Evolutionary conservation across 768 basidiomycete species (phyloP).

Genomic region (Russula ochroleuca): DNA sequence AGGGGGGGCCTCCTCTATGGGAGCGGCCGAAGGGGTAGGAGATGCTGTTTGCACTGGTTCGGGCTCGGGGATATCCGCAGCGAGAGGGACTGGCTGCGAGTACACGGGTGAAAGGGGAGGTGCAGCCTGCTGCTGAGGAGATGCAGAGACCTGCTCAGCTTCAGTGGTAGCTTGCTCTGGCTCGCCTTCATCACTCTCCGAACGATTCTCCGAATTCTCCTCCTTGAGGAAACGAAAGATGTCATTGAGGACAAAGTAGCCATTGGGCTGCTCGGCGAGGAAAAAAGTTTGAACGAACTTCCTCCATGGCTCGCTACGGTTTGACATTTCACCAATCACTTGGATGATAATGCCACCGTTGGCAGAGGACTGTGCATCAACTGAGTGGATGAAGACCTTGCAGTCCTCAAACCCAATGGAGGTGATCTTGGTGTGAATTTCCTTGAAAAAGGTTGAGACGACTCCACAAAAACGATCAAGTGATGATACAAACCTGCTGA

Average conservation of each 20-base stretch:
- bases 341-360: slow-evolving; percentile 97
- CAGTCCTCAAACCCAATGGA: slow-evolving; percentile 92
- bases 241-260: slow-evolving; percentile 99
- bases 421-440: slow-evolving; percentile 95
- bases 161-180: slow-evolving; percentile 28
- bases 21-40: slow-evolving; percentile 41
- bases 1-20: slow-evolving; percentile 35
- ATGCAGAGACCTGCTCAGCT: slow-evolving; percentile 50
- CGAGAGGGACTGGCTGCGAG: slow-evolving; percentile 29
- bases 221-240: slow-evolving; percentile 99
- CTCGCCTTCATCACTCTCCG: slow-evolving; percentile 60
- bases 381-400: slow-evolving; percentile 98
- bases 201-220: slow-evolving; percentile 43
- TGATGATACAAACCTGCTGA: slow-evolving; percentile 65
- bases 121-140: slow-evolving; percentile 34
- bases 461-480: slow-evolving; percentile 10
- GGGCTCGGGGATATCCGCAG: slow-evolving; percentile 31
- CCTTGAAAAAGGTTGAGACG: slow-evolving; percentile 43
- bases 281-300: slow-evolving; percentile 99
- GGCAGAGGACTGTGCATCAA: slow-evolving; percentile 94
- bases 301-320: slow-evolving; percentile 85
- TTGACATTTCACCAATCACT: slow-evolving; percentile 99
- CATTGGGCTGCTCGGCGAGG: slow-evolving; percentile 98
- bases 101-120: slow-evolving; percentile 28
- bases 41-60: slow-evolving; percentile 38